Evolutionary conservation across 345 rosid genomes (phyloP).

Genomic region (Streptanthus diversifolius): DNA sequence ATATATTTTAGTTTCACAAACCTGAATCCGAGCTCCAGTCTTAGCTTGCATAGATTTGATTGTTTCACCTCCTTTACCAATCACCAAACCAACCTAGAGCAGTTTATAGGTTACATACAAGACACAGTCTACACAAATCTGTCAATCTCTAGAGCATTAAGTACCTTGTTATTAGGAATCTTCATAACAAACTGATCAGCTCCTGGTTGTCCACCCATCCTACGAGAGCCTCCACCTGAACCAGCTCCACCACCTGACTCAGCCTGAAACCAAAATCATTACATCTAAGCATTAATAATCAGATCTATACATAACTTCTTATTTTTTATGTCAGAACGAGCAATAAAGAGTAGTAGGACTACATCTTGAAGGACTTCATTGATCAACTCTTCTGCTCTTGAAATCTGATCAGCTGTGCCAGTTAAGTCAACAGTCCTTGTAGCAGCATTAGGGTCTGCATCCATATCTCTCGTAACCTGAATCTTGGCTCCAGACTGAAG

Average conservation of each 20-base stretch:
- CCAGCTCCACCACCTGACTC: slow-evolving; percentile 74
- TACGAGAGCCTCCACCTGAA: slow-evolving; percentile 62
- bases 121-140: not conserved
- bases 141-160: not conserved
- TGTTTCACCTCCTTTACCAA: slow-evolving; percentile 99
- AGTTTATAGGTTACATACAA: slow-evolving; percentile 27
- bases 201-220: slow-evolving; percentile 72
- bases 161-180: slow-evolving; percentile 87
- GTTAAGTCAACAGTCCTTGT: slow-evolving; percentile 73
- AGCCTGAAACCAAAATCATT: slow-evolving; percentile 51
- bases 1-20: slow-evolving; percentile 9
- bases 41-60: slow-evolving; percentile 95
- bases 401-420: slow-evolving; percentile 81
- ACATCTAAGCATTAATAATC: not conserved
- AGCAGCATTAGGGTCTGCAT: slow-evolving; percentile 72
- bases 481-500: slow-evolving; percentile 95
- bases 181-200: slow-evolving; percentile 72
- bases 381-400: slow-evolving; percentile 87
- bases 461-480: slow-evolving; percentile 93
- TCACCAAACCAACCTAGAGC: slow-evolving; percentile 94
- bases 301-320: not conserved
- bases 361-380: slow-evolving; percentile 85
- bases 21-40: slow-evolving; percentile 98
- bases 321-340: not conserved
- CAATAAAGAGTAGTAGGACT: not conserved